Base-by-base conservation (phyloP, 2,329 filamentous ascomycete species). In the Chaetomium globosum region DNA sequence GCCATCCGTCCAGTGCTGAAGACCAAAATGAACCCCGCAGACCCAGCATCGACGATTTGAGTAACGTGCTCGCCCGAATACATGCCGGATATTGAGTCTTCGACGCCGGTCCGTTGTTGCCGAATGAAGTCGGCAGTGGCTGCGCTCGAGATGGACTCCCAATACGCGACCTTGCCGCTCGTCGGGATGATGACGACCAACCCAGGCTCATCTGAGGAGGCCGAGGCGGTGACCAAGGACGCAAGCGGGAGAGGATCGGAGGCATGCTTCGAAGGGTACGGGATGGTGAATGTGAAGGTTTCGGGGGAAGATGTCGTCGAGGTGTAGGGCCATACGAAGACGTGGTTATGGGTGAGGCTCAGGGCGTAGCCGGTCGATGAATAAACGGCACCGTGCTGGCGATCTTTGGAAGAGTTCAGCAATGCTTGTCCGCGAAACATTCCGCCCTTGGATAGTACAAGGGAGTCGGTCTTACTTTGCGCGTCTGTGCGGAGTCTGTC, bases 101-200 rank as follows among this genome's bases (percentile, higher is more conserved):
- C 92, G 19, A 96, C 86, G 19, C 91, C 91, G 69, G 88, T 89
- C 69, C 90, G 88, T 73, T 91, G 90, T 74, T 96, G 90, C 69
- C 90, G 89, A 73, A 94, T 91, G 49, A 96, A 86, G 68, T 91
- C 91, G 63, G 96, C 83, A 0, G 92, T 92, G 48, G 93, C 91
- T 10, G 92, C 93, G 76, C 88, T 93, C 63, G 94, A 93, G 68
- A 98, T 91, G 48, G 92, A 96, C 75, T 98, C 95, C 93, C 95
- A 98, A 77, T 95, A 98, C 53, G 92, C 89, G 60, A 98, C 87
- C 76, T 89, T 93, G 60, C 95, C 95, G 57, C 84, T 93, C 21
- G 86, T 86, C 13, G 94, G 91, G 80, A 94, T 91, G 46, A 98
- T 84, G 46, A 97, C 85, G 31, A 99, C 87, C 46, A 99, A 83